Conservation (phyloP, 768 basidiomycete genomes). For the Leccinum longicurvipes region DNA sequence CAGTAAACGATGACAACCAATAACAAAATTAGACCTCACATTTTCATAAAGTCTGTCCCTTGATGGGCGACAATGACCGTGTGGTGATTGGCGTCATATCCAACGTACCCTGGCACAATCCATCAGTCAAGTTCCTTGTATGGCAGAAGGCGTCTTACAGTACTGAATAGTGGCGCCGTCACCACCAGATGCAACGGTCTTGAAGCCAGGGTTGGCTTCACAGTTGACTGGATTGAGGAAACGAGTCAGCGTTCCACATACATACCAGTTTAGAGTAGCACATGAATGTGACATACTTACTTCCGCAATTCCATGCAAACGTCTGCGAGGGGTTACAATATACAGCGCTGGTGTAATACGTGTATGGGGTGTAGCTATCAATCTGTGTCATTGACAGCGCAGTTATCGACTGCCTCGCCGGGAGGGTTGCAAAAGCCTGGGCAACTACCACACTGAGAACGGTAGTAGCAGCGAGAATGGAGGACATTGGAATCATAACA, state of each 20-base stretch:
- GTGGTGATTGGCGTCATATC: slow-evolving; percentile 40
- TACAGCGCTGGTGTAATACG: slow-evolving; percentile 47
- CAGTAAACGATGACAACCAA: slow-evolving; percentile 2
- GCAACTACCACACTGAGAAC: slow-evolving; percentile 15
- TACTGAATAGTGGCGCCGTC: slow-evolving; percentile 41
- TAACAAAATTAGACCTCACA: slow-evolving; percentile 20
- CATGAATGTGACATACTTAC: slow-evolving; percentile 33
- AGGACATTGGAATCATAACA: slow-evolving; percentile 12
- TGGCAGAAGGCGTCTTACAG: slow-evolving; percentile 28
- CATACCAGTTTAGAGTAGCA: not conserved
- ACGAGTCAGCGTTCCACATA: not conserved
- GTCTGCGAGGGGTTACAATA: slow-evolving; percentile 45
- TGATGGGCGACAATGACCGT: slow-evolving; percentile 39
- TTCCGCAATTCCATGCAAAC: slow-evolving; percentile 54
- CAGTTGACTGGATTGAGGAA: slow-evolving; percentile 20
- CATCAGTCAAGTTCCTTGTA: not conserved
- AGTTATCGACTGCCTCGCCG: slow-evolving; percentile 36
- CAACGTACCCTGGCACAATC: slow-evolving; percentile 45
- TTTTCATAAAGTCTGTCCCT: slow-evolving; percentile 30
- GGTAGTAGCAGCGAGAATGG: slow-evolving; percentile 8
- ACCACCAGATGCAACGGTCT: slow-evolving; percentile 47
- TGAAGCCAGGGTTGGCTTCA: slow-evolving; percentile 39
- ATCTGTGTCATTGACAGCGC: slow-evolving; percentile 41
- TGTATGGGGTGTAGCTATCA: slow-evolving; percentile 43
- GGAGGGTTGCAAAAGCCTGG: slow-evolving; percentile 25